Conservation (phyloP, 257 asterid genomes). For the Solanum appendiculatum region DNA sequence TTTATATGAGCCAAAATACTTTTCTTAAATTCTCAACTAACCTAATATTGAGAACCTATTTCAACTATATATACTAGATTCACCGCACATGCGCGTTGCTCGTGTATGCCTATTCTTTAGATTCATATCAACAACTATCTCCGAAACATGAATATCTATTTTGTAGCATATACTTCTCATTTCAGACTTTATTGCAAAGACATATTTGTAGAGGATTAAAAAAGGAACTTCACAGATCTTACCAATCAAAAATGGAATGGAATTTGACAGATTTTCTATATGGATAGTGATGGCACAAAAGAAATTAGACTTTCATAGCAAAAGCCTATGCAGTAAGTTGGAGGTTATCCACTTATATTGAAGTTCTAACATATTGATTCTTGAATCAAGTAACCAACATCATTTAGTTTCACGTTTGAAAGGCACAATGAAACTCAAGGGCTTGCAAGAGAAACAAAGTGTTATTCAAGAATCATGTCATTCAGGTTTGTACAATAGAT, state of each 20-base stretch:
- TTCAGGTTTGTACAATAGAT: too few relatives aligned
- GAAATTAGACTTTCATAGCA: not conserved
- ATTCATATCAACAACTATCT: too few relatives aligned
- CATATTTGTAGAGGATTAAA: too few relatives aligned
- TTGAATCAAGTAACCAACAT: not conserved
- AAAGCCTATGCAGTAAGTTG: not conserved
- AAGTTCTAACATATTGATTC: not conserved
- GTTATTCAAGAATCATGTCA: slow-evolving; percentile 88
- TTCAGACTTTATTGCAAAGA: too few relatives aligned
- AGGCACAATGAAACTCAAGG: not conserved
- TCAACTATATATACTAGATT: not conserved
- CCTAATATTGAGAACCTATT: too few relatives aligned
- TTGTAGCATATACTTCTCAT: too few relatives aligned
- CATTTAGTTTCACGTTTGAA: not conserved
- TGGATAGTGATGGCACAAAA: not conserved
- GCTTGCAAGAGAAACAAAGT: slow-evolving; percentile 23
- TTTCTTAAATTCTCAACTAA: too few relatives aligned
- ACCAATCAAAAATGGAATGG: not conserved
- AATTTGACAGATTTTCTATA: not conserved
- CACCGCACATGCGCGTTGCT: not conserved
- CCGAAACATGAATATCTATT: too few relatives aligned
- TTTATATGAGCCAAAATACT: too few relatives aligned
- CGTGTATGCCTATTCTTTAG: too few relatives aligned
- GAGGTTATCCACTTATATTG: not conserved
- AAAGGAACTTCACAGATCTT: too few relatives aligned